phyloP scores from a whole-genome alignment of 495 filamentous ascomycete species.

The Hypoxylon trugodes region DNA sequence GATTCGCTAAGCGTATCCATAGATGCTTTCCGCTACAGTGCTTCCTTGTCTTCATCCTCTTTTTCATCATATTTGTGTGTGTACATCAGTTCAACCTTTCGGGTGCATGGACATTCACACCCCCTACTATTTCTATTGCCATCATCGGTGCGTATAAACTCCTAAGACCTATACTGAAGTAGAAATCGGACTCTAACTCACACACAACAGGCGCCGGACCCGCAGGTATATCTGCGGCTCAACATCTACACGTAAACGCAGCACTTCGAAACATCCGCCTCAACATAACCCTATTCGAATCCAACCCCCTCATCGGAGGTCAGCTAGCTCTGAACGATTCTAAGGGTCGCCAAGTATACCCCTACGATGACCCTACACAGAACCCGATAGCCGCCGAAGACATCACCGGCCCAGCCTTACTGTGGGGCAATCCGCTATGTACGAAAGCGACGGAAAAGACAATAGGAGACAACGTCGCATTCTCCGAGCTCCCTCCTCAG shows the following conservation, averaged over 20 bases:
- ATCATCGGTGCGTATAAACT: constrained; percentile 37
- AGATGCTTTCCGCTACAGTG: too few relatives aligned
- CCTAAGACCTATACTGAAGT: neutral
- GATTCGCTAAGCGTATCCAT: too few relatives aligned
- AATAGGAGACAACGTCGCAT: constrained; percentile 29
- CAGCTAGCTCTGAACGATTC: constrained; percentile 32
- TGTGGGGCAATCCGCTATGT: constrained; percentile 38
- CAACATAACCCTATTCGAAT: constrained; percentile 41
- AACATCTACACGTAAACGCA: constrained; percentile 21
- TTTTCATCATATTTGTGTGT: neutral
- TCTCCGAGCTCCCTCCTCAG: constrained; percentile 31
- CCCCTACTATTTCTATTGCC: constrained; percentile 30
- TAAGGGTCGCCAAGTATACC: constrained; percentile 21
- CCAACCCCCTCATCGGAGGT: constrained; percentile 37
- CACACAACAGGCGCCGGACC: constrained; percentile 38
- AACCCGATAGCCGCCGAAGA: constrained; percentile 40
- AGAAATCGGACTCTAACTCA: constrained; percentile 5
- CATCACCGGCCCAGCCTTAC: constrained; percentile 33
- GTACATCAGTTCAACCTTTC: neutral
- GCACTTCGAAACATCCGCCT: constrained; percentile 8
- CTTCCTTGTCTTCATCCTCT: neutral
- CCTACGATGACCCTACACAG: constrained; percentile 31
- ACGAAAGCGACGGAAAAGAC: constrained; percentile 30
- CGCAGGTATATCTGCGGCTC: constrained; percentile 41
- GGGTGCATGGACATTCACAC: constrained; percentile 6